A percentile compares a stretch with the other conserved stretches of the same genome.
Evolutionary conservation across 169 alveolate genomes (phyloP).

Genomic region (Blepharisma undulans): DNA sequence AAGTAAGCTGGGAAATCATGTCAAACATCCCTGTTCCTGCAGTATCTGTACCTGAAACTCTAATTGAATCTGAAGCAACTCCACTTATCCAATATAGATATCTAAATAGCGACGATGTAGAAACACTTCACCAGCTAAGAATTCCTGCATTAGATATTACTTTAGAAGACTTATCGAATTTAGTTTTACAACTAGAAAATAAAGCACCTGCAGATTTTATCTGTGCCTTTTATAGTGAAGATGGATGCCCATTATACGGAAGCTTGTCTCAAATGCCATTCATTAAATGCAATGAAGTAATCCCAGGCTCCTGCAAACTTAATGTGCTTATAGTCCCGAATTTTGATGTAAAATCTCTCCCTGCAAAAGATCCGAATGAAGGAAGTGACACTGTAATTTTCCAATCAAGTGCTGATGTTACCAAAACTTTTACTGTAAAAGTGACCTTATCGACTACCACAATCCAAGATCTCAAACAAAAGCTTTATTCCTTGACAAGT

Average conservation of each 20-base stretch:
- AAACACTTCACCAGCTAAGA: not conserved
- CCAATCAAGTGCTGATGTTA: not conserved
- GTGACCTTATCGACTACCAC: not conserved
- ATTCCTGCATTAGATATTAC: not conserved
- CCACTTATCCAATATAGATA: not conserved
- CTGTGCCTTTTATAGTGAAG: slow-evolving; percentile 30
- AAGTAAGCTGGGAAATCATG: not conserved
- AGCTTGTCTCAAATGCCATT: slow-evolving; percentile 8
- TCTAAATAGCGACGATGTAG: not conserved
- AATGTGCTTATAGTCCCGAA: not conserved
- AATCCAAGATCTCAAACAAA: not conserved
- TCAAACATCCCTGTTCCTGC: not conserved
- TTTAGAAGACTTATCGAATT: not conserved
- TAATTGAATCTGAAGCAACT: not conserved
- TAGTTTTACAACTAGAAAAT: slow-evolving; percentile 11
- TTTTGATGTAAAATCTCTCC: not conserved
- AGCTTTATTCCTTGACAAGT: not conserved
- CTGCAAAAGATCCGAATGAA: not conserved
- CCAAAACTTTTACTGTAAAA: not conserved
- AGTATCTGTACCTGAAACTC: not conserved
- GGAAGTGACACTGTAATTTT: not conserved
- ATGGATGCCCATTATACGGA: slow-evolving; percentile 1
- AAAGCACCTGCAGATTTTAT: not conserved
- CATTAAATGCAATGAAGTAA: not conserved
- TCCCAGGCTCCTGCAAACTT: not conserved